Evolutionary conservation across 2,329 filamentous ascomycete genomes (phyloP), one percentile per base, ranked within the genome.

Genomic region (Volutella citrinella): DNA sequence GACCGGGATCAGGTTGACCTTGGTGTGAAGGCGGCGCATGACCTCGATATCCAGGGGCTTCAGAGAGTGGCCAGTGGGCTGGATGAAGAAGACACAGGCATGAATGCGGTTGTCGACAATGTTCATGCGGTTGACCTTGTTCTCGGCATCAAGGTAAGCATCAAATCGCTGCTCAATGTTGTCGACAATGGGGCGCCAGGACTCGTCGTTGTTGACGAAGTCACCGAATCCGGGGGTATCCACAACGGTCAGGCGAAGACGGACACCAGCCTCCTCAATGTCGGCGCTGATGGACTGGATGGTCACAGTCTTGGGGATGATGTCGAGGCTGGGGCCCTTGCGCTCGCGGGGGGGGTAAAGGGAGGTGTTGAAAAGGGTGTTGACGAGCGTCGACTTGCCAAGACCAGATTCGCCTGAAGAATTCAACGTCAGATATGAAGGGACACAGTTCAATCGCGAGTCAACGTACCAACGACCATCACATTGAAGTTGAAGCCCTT

Each of bases 401-500:
- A 98, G 81, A 51, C 93, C 93, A 62, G 93, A 98, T 82, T 98
- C 93, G 79, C 93, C 93, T 97, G 51, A 4, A 19, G 10, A 28
- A 25, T 13, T 37, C 27, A 22, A 20, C 9, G 12, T 26, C 9
- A 15, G 4, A 16, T 24, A 24, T 12, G 30, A 19, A 26, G 12
- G 14, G 7, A 19, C 4, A 10, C n/a, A 15, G 7, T 8, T 3
- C 13, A 15, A 13, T 14, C 15, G 10, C 10, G 8, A 21, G 19
- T 9, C 38, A 12, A 83, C 90, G 61, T 76, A 97, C 93, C 93
- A 69, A 98, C 93, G 68, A 98, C 93, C 93, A 98, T 98, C 54
- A 98, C 93, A 64, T 98, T 98, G 78, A 98, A 98, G 80, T 97
- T 98, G 80, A 98, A 98, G 44, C 93, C 93, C 72, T 98, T 98